These are phyloP conservation scores for Exophiala lecanii-corni DNA, from an alignment of 2,329 filamentous ascomycete genomes.

Conservation along the genomic window DNA sequence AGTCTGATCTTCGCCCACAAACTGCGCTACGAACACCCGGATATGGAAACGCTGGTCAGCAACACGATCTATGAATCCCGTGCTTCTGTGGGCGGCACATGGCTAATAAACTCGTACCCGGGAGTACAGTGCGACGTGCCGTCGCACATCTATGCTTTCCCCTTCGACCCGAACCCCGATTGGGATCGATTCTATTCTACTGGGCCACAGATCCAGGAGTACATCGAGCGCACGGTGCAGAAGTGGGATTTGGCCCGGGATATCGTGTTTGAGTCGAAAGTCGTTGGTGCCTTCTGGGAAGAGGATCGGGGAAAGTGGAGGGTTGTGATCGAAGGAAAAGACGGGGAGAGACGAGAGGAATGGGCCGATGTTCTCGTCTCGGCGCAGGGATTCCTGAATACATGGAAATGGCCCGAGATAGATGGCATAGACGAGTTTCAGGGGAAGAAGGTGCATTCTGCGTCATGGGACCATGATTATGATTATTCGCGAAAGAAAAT, in stretches of 20 bases:
- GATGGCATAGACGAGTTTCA: constrained; percentile 25
- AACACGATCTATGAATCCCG: constrained; percentile 41
- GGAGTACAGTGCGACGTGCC: constrained; percentile 57
- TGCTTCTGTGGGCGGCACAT: constrained; percentile 37
- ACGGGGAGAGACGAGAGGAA: constrained; percentile 25
- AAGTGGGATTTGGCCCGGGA: constrained; percentile 38
- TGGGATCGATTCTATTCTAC: constrained; percentile 39
- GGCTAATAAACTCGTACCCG: constrained; percentile 39
- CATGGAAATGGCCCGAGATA: constrained; percentile 30
- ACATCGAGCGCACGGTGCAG: constrained; percentile 35
- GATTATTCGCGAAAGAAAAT: constrained; percentile 26
- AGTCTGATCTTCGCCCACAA: constrained; percentile 39
- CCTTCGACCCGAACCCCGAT: constrained; percentile 38
- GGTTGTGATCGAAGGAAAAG: constrained; percentile 30
- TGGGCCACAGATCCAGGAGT: constrained; percentile 40
- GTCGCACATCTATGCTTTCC: constrained; percentile 42
- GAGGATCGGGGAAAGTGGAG: constrained; percentile 34
- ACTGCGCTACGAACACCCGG: constrained; percentile 32
- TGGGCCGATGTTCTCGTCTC: constrained; percentile 35
- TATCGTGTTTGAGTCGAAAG: constrained; percentile 34
- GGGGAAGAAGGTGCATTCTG: constrained; percentile 26
- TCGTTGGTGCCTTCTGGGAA: constrained; percentile 36
- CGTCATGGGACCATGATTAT: constrained; percentile 26
- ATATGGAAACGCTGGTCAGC: constrained; percentile 31
- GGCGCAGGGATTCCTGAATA: constrained; percentile 25